A percentile compares a stretch with the other conserved stretches of the same genome.
These are phyloP conservation scores for Porogramme epimiltina DNA, from an alignment of 1,284 basidiomycete genomes.

Conservation along the genomic window DNA sequence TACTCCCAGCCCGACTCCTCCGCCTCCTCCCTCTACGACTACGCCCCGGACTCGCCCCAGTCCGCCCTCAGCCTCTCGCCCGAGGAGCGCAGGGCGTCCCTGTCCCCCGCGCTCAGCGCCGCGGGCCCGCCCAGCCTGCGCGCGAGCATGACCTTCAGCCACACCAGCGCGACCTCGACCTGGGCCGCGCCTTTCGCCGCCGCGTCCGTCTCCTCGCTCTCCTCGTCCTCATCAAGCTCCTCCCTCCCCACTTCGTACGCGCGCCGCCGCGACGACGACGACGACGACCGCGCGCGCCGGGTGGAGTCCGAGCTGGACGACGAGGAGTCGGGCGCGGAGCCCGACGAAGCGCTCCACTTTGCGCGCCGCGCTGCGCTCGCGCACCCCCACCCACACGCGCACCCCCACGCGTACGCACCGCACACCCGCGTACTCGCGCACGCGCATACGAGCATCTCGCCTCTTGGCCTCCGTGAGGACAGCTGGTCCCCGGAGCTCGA, in stretches of 20 bases:
- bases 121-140: background rate
- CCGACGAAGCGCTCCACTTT: background rate
- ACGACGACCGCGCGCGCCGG: background rate
- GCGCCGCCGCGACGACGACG: background rate
- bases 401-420: background rate
- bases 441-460: slow-evolving; percentile 3
- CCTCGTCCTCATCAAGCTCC: slow-evolving; percentile 10
- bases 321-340: slow-evolving; percentile 2
- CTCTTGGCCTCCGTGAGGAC: background rate
- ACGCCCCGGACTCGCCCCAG: background rate
- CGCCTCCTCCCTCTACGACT: background rate
- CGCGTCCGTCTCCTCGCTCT: slow-evolving; percentile 1
- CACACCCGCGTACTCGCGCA: background rate
- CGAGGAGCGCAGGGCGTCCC: background rate
- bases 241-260: slow-evolving; percentile 1
- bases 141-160: slow-evolving; percentile 14
- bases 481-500: slow-evolving; percentile 3
- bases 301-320: slow-evolving; percentile 3
- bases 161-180: slow-evolving; percentile 8
- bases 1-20: background rate
- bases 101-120: background rate
- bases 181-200: slow-evolving; percentile 6
- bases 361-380: background rate
- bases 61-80: background rate
- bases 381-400: background rate